phyloP scores from a whole-genome alignment of 2,329 filamentous ascomycete species.

The Cladosporium sp. region DNA sequence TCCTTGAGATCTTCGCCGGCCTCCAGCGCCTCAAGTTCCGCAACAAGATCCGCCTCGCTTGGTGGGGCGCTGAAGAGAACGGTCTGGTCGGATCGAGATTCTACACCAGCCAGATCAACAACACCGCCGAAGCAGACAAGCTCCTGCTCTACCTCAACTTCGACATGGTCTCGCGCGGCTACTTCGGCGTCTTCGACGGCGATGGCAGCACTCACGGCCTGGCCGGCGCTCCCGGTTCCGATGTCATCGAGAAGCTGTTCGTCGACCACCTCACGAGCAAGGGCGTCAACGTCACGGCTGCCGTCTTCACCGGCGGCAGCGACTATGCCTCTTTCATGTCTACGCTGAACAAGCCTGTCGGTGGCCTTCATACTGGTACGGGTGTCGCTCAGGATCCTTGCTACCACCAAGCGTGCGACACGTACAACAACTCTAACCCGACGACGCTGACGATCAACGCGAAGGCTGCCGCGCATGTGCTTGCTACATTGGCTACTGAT shows the following conservation, averaged over 20 bases:
- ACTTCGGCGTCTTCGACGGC: conserved; percentile 50
- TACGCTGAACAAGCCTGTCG: conserved; percentile 32
- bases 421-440: conserved; percentile 28
- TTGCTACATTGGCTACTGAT: conserved; percentile 15
- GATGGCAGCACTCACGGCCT: conserved; percentile 49
- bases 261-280: conserved; percentile 27
- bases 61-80: conserved; percentile 35
- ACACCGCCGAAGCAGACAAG: conserved; percentile 25
- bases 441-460: conserved; percentile 10
- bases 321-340: conserved; percentile 35
- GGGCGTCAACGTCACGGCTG: conserved; percentile 27
- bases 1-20: conserved; percentile 33
- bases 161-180: conserved; percentile 54
- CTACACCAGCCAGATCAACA: conserved; percentile 33
- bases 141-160: conserved; percentile 37
- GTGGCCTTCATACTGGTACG: conserved; percentile 34
- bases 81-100: conserved; percentile 34
- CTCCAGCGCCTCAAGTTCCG: conserved; percentile 46
- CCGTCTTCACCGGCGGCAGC: conserved; percentile 32
- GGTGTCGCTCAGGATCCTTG: conserved; percentile 33
- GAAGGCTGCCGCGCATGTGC: conserved; percentile 8
- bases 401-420: conserved; percentile 33
- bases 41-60: conserved; percentile 36
- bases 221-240: conserved; percentile 54
- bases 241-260: conserved; percentile 40